phyloP scores from a whole-genome alignment of 176 grass and related monocot species.

The Musa schizocarpa region DNA sequence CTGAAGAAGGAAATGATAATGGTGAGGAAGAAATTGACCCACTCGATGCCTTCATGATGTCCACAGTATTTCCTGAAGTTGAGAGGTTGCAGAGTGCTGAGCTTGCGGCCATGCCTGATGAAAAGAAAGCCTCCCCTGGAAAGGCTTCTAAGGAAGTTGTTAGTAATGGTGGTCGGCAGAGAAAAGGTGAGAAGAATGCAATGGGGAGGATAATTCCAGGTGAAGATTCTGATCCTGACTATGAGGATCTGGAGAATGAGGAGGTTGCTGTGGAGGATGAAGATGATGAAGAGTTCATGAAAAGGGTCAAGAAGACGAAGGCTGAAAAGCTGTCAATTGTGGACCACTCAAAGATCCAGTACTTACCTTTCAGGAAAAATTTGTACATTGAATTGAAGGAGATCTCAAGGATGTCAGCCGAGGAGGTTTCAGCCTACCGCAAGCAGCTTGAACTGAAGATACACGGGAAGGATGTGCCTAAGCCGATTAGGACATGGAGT shows the following conservation, averaged over 20 bases:
- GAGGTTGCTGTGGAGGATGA: slow-evolving; percentile 50
- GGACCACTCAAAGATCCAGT: slow-evolving; percentile 93
- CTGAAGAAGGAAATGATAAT: slow-evolving; percentile 26
- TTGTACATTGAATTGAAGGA: slow-evolving; percentile 93
- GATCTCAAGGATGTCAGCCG: slow-evolving; percentile 59
- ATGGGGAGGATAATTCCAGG: slow-evolving; percentile 75
- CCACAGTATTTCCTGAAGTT: slow-evolving; percentile 86
- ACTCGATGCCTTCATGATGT: slow-evolving; percentile 86
- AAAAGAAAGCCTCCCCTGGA: slow-evolving; percentile 23
- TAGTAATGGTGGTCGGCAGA: slow-evolving; percentile 37
- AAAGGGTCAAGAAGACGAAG: slow-evolving; percentile 95
- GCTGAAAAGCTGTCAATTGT: slow-evolving; percentile 77
- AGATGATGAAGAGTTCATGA: slow-evolving; percentile 86
- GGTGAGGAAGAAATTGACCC: slow-evolving; percentile 87
- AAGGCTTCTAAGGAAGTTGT: slow-evolving; percentile 23
- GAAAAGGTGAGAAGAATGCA: slow-evolving; percentile 25
- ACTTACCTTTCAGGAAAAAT: slow-evolving; percentile 74
- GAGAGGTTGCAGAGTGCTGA: slow-evolving; percentile 54
- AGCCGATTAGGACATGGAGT: slow-evolving; percentile 86
- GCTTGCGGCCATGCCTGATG: slow-evolving; percentile 7
- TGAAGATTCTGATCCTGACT: slow-evolving; percentile 65
- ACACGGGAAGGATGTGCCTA: slow-evolving; percentile 88
- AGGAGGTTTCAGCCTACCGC: slow-evolving; percentile 59
- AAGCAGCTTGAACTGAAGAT: slow-evolving; percentile 86
- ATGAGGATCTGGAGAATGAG: slow-evolving; percentile 34